A percentile compares a stretch with the other conserved stretches of the same genome.
These are phyloP conservation scores for Pythium plurisporium DNA, from an alignment of 352 stramenopile genomes.

Conservation along the genomic window DNA sequence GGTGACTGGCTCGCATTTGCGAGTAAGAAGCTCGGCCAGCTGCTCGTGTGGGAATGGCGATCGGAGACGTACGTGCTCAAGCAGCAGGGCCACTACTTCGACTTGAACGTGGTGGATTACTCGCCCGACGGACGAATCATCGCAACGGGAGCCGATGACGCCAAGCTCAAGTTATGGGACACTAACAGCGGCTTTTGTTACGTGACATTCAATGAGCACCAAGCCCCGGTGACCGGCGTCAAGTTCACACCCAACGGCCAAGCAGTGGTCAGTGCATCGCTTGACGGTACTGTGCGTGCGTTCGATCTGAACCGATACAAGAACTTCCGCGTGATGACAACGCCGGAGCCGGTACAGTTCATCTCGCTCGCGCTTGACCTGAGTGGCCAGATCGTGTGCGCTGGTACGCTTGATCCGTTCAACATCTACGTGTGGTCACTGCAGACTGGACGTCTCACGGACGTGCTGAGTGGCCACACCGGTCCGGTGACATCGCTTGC, in stretches of 20 bases:
- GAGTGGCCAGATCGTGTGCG: constrained; percentile 94
- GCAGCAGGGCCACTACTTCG: constrained; percentile 99
- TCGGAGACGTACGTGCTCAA: constrained; percentile 99
- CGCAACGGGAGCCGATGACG: constrained; percentile 97
- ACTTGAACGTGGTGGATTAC: constrained; percentile 96
- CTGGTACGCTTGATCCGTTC: constrained; percentile 95
- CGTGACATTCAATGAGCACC: constrained; percentile 98
- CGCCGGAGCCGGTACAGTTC: constrained; percentile 96
- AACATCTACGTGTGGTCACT: constrained; percentile 98
- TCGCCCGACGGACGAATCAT: constrained; percentile 95
- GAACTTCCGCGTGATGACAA: constrained; percentile 98
- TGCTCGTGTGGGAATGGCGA: constrained; percentile 99
- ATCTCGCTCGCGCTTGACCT: constrained; percentile 97
- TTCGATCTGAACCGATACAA: constrained; percentile 99
- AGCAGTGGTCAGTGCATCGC: constrained; percentile 94
- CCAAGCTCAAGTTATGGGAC: constrained; percentile 99
- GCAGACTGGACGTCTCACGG: constrained; percentile 95
- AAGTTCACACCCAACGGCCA: constrained; percentile 91
- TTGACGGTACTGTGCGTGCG: constrained; percentile 97
- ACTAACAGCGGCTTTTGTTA: constrained; percentile 98
- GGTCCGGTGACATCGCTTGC: constrained; percentile 94
- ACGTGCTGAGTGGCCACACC: constrained; percentile 97
- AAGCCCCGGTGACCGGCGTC: constrained; percentile 94
- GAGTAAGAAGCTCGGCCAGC: constrained; percentile 96
- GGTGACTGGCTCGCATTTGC: constrained; percentile 99